These are phyloP conservation scores for Diaporthe amygdali DNA, from an alignment of 2,329 filamentous ascomycete species.

Conservation along the genomic window DNA sequence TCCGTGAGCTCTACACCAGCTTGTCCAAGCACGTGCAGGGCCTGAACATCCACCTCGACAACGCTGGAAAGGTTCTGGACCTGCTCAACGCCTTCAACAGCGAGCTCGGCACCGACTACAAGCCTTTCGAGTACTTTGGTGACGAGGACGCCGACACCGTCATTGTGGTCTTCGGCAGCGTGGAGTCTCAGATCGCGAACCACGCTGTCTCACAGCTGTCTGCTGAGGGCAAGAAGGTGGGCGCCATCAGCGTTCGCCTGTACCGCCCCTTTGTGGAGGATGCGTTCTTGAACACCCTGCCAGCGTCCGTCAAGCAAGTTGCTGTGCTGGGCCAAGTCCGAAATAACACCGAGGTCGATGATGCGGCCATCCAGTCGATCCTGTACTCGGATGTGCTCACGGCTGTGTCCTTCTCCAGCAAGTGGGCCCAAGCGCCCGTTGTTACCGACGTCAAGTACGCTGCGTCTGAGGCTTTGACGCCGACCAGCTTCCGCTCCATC, in stretches of 20 bases:
- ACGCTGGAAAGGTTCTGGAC: conserved; percentile 72
- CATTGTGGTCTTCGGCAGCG: conserved; percentile 89
- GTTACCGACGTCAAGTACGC: conserved; percentile 91
- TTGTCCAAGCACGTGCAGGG: conserved; percentile 65
- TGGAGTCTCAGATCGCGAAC: conserved; percentile 84
- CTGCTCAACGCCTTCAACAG: conserved; percentile 80
- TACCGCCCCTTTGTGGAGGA: conserved; percentile 97
- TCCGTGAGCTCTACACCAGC: conserved; percentile 69
- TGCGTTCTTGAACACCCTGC: conserved; percentile 83
- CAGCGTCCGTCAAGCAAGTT: conserved; percentile 75
- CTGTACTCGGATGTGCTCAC: conserved; percentile 93
- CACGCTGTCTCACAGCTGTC: conserved; percentile 79
- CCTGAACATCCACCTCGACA: conserved; percentile 72
- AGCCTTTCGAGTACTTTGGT: conserved; percentile 92
- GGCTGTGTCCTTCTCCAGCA: conserved; percentile 78
- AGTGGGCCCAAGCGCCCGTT: conserved; percentile 65
- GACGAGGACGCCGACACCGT: conserved; percentile 81
- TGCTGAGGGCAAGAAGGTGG: conserved; percentile 76
- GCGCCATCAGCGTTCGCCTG: conserved; percentile 88
- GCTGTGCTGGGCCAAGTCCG: conserved; percentile 89
- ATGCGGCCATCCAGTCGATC: conserved; percentile 78
- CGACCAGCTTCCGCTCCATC: conserved; percentile 56
- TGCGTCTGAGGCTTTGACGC: conserved; percentile 64
- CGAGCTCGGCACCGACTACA: conserved; percentile 92
- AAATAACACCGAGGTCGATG: conserved; percentile 73